Percentiles rank a stretch among this genome's conserved stretches.
Evolutionary conservation across 306 rosid genomes (phyloP).

Genomic region (Vigna reflexopilosa): DNA sequence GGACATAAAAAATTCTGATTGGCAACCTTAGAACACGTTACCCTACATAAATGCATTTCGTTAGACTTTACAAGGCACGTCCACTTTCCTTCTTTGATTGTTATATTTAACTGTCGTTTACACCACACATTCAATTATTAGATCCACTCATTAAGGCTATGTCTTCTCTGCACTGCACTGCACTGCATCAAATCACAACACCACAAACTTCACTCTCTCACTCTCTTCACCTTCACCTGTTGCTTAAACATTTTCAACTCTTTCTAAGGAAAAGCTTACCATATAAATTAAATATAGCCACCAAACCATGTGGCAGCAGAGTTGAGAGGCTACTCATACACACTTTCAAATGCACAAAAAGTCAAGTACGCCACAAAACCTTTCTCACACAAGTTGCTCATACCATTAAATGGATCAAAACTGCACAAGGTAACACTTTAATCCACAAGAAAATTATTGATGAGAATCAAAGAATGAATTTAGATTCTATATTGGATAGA

Average conservation of each 20-base stretch:
- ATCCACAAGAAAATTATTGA: not conserved
- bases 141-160: not conserved
- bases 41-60: not conserved
- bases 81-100: not conserved
- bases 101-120: not conserved
- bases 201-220: not conserved
- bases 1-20: not conserved
- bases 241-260: not conserved
- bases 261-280: not conserved
- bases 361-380: not conserved
- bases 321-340: not conserved
- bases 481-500: too few species aligned
- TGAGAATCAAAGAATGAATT: too few species aligned
- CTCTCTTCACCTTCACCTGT: not conserved
- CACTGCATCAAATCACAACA: not conserved
- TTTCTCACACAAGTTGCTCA: constrained; percentile 1
- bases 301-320: not conserved
- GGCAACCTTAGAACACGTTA: not conserved
- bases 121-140: not conserved
- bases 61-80: not conserved
- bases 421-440: not conserved
- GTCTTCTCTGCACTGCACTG: not conserved
- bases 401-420: not conserved
- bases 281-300: constrained; percentile 7
- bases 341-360: constrained; percentile 6